Percentiles rank a stretch among this genome's conserved stretches.
Evolutionary conservation across 164 flowering plant genomes (phyloP).

Genomic region (Stephania yunnanensis): DNA sequence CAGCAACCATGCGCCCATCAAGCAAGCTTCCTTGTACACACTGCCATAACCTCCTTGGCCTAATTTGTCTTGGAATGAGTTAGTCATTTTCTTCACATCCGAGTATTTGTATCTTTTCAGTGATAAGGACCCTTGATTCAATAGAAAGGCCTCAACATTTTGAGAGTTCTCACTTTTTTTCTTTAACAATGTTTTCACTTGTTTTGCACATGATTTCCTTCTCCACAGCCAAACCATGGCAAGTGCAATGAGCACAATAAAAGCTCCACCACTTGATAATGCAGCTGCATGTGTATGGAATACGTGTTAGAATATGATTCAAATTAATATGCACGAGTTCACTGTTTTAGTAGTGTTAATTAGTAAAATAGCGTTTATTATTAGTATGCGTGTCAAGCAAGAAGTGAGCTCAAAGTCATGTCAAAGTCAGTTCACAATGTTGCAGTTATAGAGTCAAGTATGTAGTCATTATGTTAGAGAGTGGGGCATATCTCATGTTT

Average conservation of each 20-base stretch:
- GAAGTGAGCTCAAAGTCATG: too few relatives aligned
- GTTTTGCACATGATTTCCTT: constrained; percentile 6
- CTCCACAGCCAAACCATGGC: background rate
- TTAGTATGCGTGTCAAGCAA: too few relatives aligned
- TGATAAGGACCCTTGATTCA: constrained; percentile 16
- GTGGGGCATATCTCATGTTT: too few relatives aligned
- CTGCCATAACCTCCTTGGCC: constrained; percentile 46
- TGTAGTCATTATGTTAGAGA: too few relatives aligned
- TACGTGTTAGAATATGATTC: too few relatives aligned
- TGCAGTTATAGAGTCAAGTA: too few relatives aligned
- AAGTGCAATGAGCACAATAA: background rate
- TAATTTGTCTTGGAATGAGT: constrained; percentile 28
- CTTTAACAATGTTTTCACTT: background rate
- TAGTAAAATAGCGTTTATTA: too few relatives aligned
- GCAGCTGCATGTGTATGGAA: background rate
- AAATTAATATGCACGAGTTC: too few relatives aligned
- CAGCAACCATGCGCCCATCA: constrained; percentile 32
- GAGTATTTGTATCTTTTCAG: constrained; percentile 27
- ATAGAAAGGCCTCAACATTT: constrained; percentile 13
- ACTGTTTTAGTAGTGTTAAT: too few relatives aligned
- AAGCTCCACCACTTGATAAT: background rate
- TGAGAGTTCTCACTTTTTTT: background rate
- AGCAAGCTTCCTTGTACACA: constrained; percentile 38
- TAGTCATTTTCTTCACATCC: constrained; percentile 33
- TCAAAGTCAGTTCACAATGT: too few relatives aligned